These are phyloP conservation scores for Cercospora beticola DNA, from an alignment of 2,329 filamentous ascomycete species.

Conservation along the genomic window DNA sequence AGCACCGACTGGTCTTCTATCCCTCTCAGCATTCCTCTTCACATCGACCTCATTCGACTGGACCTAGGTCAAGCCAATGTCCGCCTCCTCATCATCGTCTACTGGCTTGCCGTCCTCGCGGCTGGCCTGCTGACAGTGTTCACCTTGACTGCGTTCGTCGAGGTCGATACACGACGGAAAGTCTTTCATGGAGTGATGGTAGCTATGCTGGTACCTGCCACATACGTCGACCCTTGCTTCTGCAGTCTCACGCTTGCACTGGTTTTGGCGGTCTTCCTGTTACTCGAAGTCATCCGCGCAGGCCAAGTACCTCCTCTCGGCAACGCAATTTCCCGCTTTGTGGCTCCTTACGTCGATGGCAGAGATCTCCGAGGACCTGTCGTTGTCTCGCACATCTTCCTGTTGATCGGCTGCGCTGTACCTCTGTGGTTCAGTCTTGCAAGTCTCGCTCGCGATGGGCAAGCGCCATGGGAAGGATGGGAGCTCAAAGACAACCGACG, in stretches of 20 bases:
- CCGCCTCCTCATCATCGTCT: constrained; percentile 71
- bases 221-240: constrained; percentile 83
- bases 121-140: constrained; percentile 73
- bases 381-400: constrained; percentile 92
- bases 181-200: constrained; percentile 99
- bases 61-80: constrained; percentile 75
- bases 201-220: constrained; percentile 84
- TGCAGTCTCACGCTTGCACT: constrained; percentile 75
- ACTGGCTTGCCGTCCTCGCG: constrained; percentile 70
- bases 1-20: constrained; percentile 11
- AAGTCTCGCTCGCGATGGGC: constrained; percentile 59
- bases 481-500: constrained; percentile 58
- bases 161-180: constrained; percentile 94
- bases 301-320: constrained; percentile 89
- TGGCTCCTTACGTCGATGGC: constrained; percentile 92
- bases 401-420: constrained; percentile 91
- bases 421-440: constrained; percentile 88
- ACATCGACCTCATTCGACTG: constrained; percentile 61
- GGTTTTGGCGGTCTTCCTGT: constrained; percentile 77
- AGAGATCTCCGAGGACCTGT: constrained; percentile 90
- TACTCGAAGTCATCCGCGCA: constrained; percentile 85
- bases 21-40: constrained; percentile 43
- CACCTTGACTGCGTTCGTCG: constrained; percentile 75
- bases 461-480: constrained; percentile 67
- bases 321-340: constrained; percentile 78